These are phyloP conservation scores for Artemisia argyi DNA, from an alignment of 129 eudicot genomes.

Conservation along the genomic window DNA sequence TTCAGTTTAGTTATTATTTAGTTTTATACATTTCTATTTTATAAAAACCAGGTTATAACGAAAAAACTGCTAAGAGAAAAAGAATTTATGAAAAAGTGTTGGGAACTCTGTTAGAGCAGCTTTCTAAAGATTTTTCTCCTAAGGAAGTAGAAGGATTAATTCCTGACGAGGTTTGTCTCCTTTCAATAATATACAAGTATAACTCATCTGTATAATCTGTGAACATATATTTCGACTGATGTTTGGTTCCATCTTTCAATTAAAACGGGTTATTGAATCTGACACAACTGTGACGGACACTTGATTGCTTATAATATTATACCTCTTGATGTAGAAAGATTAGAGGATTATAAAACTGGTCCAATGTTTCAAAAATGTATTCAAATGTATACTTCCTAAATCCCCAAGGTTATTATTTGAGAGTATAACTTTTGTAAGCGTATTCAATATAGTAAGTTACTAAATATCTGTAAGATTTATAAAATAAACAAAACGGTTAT, in stretches of 20 bases:
- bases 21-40: constrained; percentile 1
- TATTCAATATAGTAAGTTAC: no score
- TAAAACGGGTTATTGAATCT: constrained; percentile 76
- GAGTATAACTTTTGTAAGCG: no score
- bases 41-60: constrained; percentile 64
- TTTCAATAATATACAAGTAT: background rate
- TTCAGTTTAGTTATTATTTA: background rate
- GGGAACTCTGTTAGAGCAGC: constrained; percentile 81
- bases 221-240: background rate
- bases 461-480: no score
- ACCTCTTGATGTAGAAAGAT: constrained; percentile 65
- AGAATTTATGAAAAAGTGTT: constrained; percentile 84
- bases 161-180: constrained; percentile 66
- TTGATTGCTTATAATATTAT: constrained; percentile 85
- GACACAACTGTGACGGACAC: constrained; percentile 94
- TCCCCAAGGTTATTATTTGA: no score
- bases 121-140: constrained; percentile 74
- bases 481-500: no score
- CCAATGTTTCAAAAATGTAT: no score
- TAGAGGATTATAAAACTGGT: no score
- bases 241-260: constrained; percentile 38
- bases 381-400: no score
- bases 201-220: background rate
- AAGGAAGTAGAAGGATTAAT: constrained; percentile 84
- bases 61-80: constrained; percentile 85